Evolutionary conservation across 768 basidiomycete species (phyloP).

Genomic region (Termitomyces sp.): DNA sequence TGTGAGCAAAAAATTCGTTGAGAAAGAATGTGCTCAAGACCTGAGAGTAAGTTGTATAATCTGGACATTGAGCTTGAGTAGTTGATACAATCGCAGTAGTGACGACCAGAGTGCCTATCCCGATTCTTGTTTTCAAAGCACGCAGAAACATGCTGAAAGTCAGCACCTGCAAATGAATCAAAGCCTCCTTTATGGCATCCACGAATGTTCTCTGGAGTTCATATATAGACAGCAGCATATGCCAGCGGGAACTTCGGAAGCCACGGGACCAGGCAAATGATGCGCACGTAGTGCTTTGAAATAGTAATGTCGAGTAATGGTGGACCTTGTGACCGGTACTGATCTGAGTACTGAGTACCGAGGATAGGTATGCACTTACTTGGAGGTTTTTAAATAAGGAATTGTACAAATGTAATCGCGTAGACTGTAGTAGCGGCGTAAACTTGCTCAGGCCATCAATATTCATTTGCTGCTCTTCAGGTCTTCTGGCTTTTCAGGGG

Average conservation of each 20-base stretch:
- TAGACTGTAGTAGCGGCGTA: no score
- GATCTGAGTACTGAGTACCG: no score
- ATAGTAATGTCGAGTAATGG: background rate
- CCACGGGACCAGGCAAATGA: constrained; percentile 12
- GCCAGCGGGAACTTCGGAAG: constrained; percentile 3
- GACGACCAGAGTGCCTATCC: constrained; percentile 17
- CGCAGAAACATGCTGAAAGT: constrained; percentile 7
- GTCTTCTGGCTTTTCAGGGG: no score
- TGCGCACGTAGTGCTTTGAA: background rate
- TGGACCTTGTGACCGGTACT: background rate
- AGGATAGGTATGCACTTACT: no score
- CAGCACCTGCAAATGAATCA: background rate
- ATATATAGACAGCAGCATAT: constrained; percentile 18
- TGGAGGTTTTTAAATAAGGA: no score
- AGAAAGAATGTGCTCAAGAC: constrained; percentile 22
- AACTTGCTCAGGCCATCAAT: no score
- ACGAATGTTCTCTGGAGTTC: constrained; percentile 6
- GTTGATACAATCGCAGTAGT: constrained; percentile 22
- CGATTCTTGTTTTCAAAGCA: constrained; percentile 20
- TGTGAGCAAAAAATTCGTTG: background rate
- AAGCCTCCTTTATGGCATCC: constrained; percentile 13
- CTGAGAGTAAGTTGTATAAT: constrained; percentile 59
- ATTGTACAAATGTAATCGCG: no score
- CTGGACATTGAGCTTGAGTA: constrained; percentile 48
- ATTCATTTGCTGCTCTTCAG: no score